Evolutionary conservation across 2,329 filamentous ascomycete species (phyloP).

Genomic region (Blumeria hordei): DNA sequence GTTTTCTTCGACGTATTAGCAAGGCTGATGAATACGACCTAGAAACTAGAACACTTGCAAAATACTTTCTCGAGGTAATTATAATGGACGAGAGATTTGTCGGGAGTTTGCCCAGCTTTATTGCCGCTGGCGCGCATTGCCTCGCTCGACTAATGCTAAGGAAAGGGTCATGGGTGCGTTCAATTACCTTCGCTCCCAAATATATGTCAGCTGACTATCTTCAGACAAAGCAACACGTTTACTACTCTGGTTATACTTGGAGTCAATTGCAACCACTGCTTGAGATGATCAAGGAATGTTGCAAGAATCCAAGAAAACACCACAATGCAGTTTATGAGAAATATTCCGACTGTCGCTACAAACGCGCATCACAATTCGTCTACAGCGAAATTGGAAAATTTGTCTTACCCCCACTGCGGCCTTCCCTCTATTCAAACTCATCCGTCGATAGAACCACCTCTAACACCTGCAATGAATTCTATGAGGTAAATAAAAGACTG

Average conservation of each 20-base stretch:
- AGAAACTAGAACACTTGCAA: constrained; percentile 82
- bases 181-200: not conserved
- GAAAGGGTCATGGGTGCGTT: constrained; percentile 80
- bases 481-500: not conserved
- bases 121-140: constrained; percentile 80
- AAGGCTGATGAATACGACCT: constrained; percentile 96
- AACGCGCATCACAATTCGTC: constrained; percentile 60
- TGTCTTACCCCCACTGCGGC: constrained; percentile 16
- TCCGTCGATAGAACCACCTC: constrained; percentile 8
- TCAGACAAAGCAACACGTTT: constrained; percentile 58
- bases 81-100: constrained; percentile 98
- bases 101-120: constrained; percentile 67
- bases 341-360: constrained; percentile 71
- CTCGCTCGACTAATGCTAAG: constrained; percentile 67
- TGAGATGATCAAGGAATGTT: constrained; percentile 64
- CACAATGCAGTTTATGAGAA: constrained; percentile 79
- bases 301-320: constrained; percentile 55
- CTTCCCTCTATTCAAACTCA: constrained; percentile 10
- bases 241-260: constrained; percentile 88
- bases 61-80: constrained; percentile 92
- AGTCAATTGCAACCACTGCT: constrained; percentile 58
- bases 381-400: constrained; percentile 42
- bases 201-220: constrained; percentile 4
- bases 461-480: constrained; percentile 4
- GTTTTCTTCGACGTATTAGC: constrained; percentile 86